Conservation (phyloP, 2,329 filamentous ascomycete species). For the Alternaria brassicae region DNA sequence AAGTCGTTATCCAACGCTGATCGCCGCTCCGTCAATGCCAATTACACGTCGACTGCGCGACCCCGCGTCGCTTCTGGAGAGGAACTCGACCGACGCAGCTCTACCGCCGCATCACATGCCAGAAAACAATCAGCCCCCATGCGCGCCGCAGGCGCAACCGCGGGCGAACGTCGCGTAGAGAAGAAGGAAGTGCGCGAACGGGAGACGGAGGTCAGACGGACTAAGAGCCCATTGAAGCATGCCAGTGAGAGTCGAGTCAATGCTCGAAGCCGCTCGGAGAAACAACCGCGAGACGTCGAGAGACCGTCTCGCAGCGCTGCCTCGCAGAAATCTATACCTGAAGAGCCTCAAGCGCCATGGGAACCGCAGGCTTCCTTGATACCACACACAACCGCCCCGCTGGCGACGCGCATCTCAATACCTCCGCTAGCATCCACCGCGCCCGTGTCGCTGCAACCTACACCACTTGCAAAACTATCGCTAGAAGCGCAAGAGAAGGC, state of each 20-base stretch:
- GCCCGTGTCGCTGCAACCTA: constrained; percentile 72
- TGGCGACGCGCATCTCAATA: constrained; percentile 71
- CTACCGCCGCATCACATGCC: constrained; percentile 35
- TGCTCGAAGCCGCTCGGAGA: constrained; percentile 44
- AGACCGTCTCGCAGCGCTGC: constrained; percentile 30
- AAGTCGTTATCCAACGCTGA: constrained; percentile 44
- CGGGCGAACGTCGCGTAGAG: constrained; percentile 45
- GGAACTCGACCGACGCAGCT: constrained; percentile 38
- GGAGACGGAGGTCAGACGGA: constrained; percentile 45
- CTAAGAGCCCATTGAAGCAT: constrained; percentile 49
- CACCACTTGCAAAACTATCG: constrained; percentile 72
- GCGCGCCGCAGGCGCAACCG: constrained; percentile 19
- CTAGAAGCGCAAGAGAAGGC: constrained; percentile 84
- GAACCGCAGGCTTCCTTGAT: constrained; percentile 79
- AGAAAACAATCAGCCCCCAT: constrained; percentile 38
- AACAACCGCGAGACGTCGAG: constrained; percentile 34
- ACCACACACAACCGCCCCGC: constrained; percentile 72
- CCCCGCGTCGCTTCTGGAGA: constrained; percentile 49
- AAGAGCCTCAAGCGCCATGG: constrained; percentile 64
- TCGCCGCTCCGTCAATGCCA: constrained; percentile 41
- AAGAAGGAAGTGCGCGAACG: constrained; percentile 47
- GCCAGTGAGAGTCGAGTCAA: constrained; percentile 43
- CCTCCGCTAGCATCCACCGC: constrained; percentile 70
- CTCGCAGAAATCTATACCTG: constrained; percentile 32
- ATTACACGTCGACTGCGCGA: constrained; percentile 43